These are phyloP conservation scores for Talaromyces proteolyticus DNA, from an alignment of 495 filamentous ascomycete genomes.

Conservation along the genomic window DNA sequence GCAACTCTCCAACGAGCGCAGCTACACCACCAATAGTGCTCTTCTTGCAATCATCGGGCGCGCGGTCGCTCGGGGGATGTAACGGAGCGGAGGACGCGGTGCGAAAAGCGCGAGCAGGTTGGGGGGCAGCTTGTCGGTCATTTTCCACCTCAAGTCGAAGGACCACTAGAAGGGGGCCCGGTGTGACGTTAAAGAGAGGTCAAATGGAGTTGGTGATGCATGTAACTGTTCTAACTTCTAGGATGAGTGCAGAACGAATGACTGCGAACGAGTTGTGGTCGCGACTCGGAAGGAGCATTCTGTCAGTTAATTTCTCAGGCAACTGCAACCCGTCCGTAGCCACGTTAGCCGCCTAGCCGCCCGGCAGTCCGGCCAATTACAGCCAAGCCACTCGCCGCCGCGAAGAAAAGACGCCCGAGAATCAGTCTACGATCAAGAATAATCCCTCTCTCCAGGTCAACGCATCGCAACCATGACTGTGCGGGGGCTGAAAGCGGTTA, in stretches of 20 bases:
- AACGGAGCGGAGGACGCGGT: conserved; percentile 86
- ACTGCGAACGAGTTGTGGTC: too few relatives aligned
- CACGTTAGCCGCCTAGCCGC: conserved; percentile 17
- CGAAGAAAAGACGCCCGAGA: conserved; percentile 8
- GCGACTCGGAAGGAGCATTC: too few relatives aligned
- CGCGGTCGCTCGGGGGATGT: conserved; percentile 77
- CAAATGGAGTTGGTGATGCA: too few relatives aligned
- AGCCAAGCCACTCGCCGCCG: conserved; percentile 1
- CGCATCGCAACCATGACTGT: conserved; percentile 56
- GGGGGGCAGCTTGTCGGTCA: conserved; percentile 94
- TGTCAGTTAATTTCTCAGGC: too few relatives aligned
- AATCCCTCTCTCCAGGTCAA: neutral
- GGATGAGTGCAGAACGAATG: too few relatives aligned
- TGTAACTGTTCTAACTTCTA: too few relatives aligned
- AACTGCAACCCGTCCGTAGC: neutral
- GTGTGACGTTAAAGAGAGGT: too few relatives aligned
- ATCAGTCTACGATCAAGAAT: neutral
- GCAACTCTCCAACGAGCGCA: conserved; percentile 62
- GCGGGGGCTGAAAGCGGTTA: conserved; percentile 44
- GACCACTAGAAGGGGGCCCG: too few relatives aligned
- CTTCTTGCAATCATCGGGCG: conserved; percentile 71
- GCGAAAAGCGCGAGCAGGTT: conserved; percentile 92
- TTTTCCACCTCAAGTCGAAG: too few relatives aligned
- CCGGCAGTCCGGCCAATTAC: conserved; percentile 16
- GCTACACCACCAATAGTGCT: conserved; percentile 65